Base-by-base conservation (phyloP, 306 rosid genomes). In the Adenanthera pavonina region DNA sequence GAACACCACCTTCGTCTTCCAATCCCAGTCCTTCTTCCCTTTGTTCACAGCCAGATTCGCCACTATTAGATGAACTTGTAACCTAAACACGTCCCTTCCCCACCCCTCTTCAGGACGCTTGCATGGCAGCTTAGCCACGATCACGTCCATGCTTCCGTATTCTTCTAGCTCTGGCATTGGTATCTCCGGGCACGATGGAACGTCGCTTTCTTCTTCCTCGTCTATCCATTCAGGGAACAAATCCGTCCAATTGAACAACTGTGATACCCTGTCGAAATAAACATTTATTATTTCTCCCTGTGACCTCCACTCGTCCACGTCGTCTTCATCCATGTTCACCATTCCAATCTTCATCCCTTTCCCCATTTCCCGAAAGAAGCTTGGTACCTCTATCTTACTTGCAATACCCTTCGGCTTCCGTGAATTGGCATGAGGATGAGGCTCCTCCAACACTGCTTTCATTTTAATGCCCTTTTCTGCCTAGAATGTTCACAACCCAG, bases 151-250 rank as follows among this genome's bases (percentile, higher is more conserved):
- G 43, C 19, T 83, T 15, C 61, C 79, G 51, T 90, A 84, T 3
- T 41, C 46, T 56, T 19, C 60, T 3, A 86, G 83, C 0, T 95
- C 91, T 3, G 99, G 97, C 93, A 95, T 92, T 8, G 98, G 91
- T 62, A 95, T 74, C 79, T 93, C 98, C 0, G 99, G 99, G 40
- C 99, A 95, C 0, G 90, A 51, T 10, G 97, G 90, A 1, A 92
- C 97, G 1, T 95, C 97, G 7, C 82, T 87, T 33, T 89, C 99
- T 86, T 95, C 99, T 70, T 95, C 99, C 62, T 95, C 98, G 16
- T 95, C 99, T 30, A 95, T 88, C 97, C 98, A 95, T 82, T 95
- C 99, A 0, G 99, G 99, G 72, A 89, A 95, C 68, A 95, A 78
- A 30, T 95, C 94, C 8, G 92, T 90, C 99, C 99, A 95, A 51